Conservation (phyloP, 1,284 basidiomycete genomes). For the Cystobasidium sp. region DNA sequence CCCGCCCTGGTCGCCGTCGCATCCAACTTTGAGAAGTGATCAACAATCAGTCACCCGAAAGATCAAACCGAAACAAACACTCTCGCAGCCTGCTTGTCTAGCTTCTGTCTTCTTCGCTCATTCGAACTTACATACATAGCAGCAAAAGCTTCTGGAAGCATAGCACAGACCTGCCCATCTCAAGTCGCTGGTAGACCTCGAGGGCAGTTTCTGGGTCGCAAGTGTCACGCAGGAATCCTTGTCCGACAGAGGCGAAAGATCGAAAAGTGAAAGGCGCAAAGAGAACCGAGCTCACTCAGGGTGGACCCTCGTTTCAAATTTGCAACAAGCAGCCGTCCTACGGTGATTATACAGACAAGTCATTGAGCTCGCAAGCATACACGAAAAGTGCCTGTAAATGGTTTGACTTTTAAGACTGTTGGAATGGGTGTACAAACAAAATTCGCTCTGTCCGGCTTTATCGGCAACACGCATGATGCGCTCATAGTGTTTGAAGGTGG, state of each 20-base stretch:
- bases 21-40: no score
- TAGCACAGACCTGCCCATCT: not conserved
- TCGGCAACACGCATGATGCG: constrained; percentile 92
- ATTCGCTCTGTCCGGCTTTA: constrained; percentile 63
- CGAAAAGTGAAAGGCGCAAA: not conserved
- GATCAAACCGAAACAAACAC: no score
- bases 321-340: not conserved
- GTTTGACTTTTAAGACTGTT: not conserved
- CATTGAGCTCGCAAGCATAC: not conserved
- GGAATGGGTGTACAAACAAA: constrained; percentile 32
- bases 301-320: constrained; percentile 7
- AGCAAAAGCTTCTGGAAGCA: no score
- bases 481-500: constrained; percentile 88
- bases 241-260: no score
- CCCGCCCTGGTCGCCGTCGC: no score
- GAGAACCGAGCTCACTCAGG: constrained; percentile 7
- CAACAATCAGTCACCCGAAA: no score
- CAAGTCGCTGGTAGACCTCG: constrained; percentile 1
- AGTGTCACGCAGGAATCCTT: not conserved
- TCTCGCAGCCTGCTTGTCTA: no score
- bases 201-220: not conserved
- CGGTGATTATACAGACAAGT: not conserved
- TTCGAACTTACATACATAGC: no score
- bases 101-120: no score
- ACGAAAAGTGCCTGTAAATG: constrained; percentile 7